Evolutionary conservation across 306 rosid species (phyloP), one percentile per base, ranked within the genome.

Genomic region (Begonia loranthoides): DNA sequence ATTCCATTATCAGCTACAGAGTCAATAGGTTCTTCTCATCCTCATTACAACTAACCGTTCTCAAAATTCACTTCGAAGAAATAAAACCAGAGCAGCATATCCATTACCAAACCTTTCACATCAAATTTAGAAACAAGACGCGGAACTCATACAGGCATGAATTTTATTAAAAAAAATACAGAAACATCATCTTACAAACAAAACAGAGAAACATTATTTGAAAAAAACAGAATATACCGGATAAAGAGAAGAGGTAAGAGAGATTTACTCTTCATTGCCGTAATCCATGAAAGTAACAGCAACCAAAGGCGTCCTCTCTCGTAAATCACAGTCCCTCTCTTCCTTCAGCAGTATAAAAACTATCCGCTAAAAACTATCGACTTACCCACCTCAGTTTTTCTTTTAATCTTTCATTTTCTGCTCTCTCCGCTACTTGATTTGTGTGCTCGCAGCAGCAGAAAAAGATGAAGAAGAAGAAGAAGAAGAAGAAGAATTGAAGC

Each of bases 251-350:
- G 9, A 64, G 43, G 40, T 61, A 57, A 63, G n/a, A 58, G 66
- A 68, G 57, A 70, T 55, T 74, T 78, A 87, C 87, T 78, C 66
- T 68, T 72, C 54, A 56, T 56, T 60, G 62, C 41, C 58, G 69
- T 39, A 59, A 56, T 83, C 82, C 45, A 41, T 41, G 45, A 9
- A 41, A 41, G 45, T 9, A 41, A 12, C 10, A 41, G 45, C 13
- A 41, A 41, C 45, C 45, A 41, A 41, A 41, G 45, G 3, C 45
- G 45, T 12, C 13, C 45, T 41, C 45, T 41, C 45, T 2, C 2
- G 45, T 2, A 41, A 41, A 41, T 9, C 22, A 41, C 45, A 9
- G 45, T 9, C 45, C 45, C 22, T 19, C 22, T 19, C 22, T 19
- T 19, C 22, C 22, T 19, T 19, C 22, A 19, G 22, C 22, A 19